Percentiles rank a stretch among this genome's conserved stretches.
These are phyloP conservation scores for Cladophialophora carrionii DNA, from an alignment of 2,329 filamentous ascomycete species.

Conservation along the genomic window DNA sequence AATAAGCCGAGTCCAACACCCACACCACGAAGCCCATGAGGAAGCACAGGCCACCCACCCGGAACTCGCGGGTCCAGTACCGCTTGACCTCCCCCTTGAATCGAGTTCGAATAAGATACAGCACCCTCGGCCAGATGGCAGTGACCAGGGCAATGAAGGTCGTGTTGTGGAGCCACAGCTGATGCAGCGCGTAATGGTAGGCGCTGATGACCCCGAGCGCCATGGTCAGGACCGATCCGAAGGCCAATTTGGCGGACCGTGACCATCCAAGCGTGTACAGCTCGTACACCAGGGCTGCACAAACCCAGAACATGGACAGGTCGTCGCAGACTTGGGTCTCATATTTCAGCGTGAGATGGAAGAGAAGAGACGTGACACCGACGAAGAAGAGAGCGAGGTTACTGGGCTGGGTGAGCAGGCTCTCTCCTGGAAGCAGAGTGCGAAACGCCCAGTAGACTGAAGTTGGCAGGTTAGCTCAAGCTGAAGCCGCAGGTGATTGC, in stretches of 20 bases:
- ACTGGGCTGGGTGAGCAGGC: conserved; percentile 27
- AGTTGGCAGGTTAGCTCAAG: conserved; percentile 2
- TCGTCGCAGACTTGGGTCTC: conserved; percentile 33
- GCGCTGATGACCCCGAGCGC: conserved; percentile 33
- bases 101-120: conserved; percentile 28
- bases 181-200: conserved; percentile 27
- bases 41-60: conserved; percentile 31
- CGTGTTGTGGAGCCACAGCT: conserved; percentile 32
- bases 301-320: conserved; percentile 36
- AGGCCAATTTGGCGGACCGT: conserved; percentile 14
- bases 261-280: conserved; percentile 31
- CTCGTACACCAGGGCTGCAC: conserved; percentile 34
- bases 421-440: conserved; percentile 26
- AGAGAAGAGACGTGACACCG: conserved; percentile 36
- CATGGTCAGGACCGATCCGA: conserved; percentile 24
- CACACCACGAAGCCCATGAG: conserved; percentile 36
- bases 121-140: conserved; percentile 31
- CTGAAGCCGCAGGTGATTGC: neutral
- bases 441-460: conserved; percentile 34
- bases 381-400: conserved; percentile 39
- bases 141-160: conserved; percentile 30
- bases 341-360: conserved; percentile 39
- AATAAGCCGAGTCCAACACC: conserved; percentile 40
- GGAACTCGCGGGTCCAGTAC: conserved; percentile 29
- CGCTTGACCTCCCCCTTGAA: conserved; percentile 23